Conservation (phyloP, 169 alveolate species). For the Plasmodium gonderi region DNA sequence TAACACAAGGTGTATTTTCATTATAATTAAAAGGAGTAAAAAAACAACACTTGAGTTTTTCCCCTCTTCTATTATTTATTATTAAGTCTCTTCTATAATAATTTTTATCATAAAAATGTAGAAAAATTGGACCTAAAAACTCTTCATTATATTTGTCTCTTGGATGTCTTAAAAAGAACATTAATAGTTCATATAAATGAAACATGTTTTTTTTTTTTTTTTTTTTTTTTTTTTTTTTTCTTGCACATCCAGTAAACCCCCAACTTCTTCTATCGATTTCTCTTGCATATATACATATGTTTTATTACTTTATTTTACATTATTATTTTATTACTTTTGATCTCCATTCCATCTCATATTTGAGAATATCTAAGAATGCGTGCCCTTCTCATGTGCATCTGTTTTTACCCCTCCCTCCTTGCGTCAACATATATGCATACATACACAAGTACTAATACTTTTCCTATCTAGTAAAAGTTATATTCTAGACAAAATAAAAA, state of each 20-base stretch:
- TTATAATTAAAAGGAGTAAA: conserved; percentile 67
- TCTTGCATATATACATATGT: too few species aligned
- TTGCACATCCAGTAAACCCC: too few species aligned
- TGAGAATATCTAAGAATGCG: too few species aligned
- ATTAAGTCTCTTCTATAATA: conserved; percentile 58
- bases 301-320: too few species aligned
- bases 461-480: background rate
- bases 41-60: conserved; percentile 41
- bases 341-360: too few species aligned
- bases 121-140: conserved; percentile 70
- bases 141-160: conserved; percentile 67
- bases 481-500: background rate
- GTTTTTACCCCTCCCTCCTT: too few species aligned
- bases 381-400: too few species aligned
- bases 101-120: conserved; percentile 62
- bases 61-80: conserved; percentile 72
- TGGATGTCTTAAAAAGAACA: conserved; percentile 74
- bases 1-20: conserved; percentile 75
- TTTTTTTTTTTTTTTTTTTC: too few species aligned
- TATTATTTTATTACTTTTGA: too few species aligned
- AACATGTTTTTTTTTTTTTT: conserved; percentile 32
- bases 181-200: conserved; percentile 57
- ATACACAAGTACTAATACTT: background rate
- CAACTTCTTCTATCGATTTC: too few species aligned
- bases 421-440: background rate